Base-by-base conservation (phyloP, 2,329 filamentous ascomycete species). In the Pseudogymnoascus sp. region DNA sequence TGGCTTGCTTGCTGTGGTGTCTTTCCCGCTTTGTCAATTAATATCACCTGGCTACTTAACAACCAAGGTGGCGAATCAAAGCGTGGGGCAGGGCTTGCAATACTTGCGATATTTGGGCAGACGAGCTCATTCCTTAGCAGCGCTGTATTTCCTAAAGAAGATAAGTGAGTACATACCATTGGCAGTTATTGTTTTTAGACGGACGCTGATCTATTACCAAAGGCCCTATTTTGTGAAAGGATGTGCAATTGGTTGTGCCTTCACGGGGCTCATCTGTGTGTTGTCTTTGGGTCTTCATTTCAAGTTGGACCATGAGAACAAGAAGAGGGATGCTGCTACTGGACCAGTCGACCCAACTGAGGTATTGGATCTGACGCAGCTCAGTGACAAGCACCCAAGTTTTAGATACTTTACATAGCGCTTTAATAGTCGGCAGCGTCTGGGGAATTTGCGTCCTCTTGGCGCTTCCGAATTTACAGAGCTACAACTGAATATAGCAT, bases 381-480 rank as follows among this genome's bases (percentile, higher is more conserved):
- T 61, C 12, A 41, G 60, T 72, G 7, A 77, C 77, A 0, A 77
- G 73, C 57, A 78, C 80, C 38, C 81, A 80, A 58, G 72, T 72
- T 12, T 74, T 73, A 4, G 80, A 80, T 67, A 77, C 81, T 76
- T 81, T 78, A 57, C 75, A 76, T 0, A 65, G 38, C 16, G 8
- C 18, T 43, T 4, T 6, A 14, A 14, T 5, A 41, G 12, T 25
- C 14, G 39, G 39, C 5, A 25, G 20, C 18, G 6, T 43, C 39
- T n/a, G 11, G 12, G 12, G 12, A 43, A 43, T 43, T 14, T 14
- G 20, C 20, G 12, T 36, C 12, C 1, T 38, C 6, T n/a, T 38
- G n/a, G n/a, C 36, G 36, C 7, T 4, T 16, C 8, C 14, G 36
- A 38, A 38, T 16, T 18, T 16, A n/a, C n/a, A 38, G 36, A 38